Percentiles rank a stretch among this genome's conserved stretches.
Evolutionary conservation across 2,329 filamentous ascomycete species (phyloP).

Genomic region (Phialophora macrospora): DNA sequence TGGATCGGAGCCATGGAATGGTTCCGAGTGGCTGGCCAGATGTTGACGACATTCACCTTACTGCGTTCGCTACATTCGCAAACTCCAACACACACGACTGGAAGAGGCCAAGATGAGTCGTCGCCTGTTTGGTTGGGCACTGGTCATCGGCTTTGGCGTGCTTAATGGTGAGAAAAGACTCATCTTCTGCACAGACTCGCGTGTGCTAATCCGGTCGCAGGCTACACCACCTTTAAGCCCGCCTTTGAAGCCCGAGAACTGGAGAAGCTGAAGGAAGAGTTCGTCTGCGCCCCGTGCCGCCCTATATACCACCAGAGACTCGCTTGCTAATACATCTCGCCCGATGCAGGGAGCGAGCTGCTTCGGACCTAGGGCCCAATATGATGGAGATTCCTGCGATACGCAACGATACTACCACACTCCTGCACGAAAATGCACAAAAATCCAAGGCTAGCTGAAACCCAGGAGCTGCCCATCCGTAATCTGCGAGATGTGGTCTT

Average conservation of each 20-base stretch:
- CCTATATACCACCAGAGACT: background rate
- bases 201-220: slow-evolving; percentile 40
- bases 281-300: slow-evolving; percentile 8
- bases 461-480: background rate
- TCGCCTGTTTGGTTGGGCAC: slow-evolving; percentile 45
- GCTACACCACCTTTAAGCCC: slow-evolving; percentile 53
- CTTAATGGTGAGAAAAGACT: slow-evolving; percentile 44
- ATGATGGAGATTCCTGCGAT: slow-evolving; percentile 33
- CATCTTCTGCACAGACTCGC: slow-evolving; percentile 1
- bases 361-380: slow-evolving; percentile 33
- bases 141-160: slow-evolving; percentile 49
- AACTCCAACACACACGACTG: background rate
- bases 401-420: background rate
- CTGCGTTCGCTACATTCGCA: background rate
- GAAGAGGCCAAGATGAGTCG: slow-evolving; percentile 42
- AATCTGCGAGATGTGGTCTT: background rate
- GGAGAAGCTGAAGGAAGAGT: slow-evolving; percentile 40
- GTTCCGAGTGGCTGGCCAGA: background rate
- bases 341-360: slow-evolving; percentile 22
- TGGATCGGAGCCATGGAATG: background rate
- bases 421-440: background rate
- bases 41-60: background rate
- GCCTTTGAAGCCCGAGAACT: slow-evolving; percentile 46
- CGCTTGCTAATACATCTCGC: background rate
- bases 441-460: background rate